A percentile compares a stretch with the other conserved stretches of the same genome.
Evolutionary conservation across 1,139 yeast species (phyloP).

Genomic region (Scheffersomyces titani): DNA sequence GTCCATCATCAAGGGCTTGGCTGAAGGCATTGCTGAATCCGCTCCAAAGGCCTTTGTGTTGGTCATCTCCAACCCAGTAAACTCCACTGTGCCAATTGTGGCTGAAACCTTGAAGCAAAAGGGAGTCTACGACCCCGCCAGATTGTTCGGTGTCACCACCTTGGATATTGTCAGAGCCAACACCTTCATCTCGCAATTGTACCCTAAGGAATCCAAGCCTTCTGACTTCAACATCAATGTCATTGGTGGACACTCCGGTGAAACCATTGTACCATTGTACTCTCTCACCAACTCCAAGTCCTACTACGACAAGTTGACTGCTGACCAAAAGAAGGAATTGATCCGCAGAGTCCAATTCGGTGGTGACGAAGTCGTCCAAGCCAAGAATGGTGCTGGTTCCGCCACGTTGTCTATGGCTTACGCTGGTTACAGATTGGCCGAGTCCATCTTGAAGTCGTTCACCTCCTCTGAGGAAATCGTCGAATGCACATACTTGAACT

Average conservation of each 20-base stretch:
- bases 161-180: constrained; percentile 93
- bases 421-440: constrained; percentile 95
- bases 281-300: constrained; percentile 49
- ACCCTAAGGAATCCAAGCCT: constrained; percentile 55
- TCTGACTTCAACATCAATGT: constrained; percentile 75
- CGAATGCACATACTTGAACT: constrained; percentile 73
- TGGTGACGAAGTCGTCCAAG: constrained; percentile 98
- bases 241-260: constrained; percentile 98
- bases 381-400: constrained; percentile 98
- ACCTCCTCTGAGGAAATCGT: constrained; percentile 55
- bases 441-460: constrained; percentile 78
- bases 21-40: constrained; percentile 82
- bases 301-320: constrained; percentile 21
- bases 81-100: constrained; percentile 97
- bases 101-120: constrained; percentile 87
- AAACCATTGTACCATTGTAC: constrained; percentile 93
- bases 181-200: constrained; percentile 79
- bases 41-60: constrained; percentile 87
- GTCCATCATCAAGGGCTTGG: constrained; percentile 89
- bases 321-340: constrained; percentile 51
- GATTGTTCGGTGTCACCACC: constrained; percentile 96
- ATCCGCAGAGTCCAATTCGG: constrained; percentile 96
- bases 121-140: constrained; percentile 89
- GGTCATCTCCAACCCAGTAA: constrained; percentile 95
- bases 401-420: constrained; percentile 99